These are phyloP conservation scores for Acanthamoeba lenticulata DNA, from an alignment of 208 protist genomes.

Conservation along the genomic window DNA sequence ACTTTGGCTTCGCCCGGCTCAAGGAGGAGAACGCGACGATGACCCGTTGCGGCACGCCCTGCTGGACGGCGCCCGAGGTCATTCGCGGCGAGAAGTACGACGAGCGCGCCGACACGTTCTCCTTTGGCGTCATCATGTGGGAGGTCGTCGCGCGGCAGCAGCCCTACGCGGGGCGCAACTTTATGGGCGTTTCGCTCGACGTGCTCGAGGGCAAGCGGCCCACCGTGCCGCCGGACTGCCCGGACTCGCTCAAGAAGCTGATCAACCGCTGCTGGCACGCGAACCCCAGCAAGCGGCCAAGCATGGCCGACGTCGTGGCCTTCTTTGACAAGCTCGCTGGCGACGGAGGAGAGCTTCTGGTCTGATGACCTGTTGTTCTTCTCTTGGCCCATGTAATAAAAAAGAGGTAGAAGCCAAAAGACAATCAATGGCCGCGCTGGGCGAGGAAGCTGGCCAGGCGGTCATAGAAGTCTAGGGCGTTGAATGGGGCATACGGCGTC, in stretches of 20 bases:
- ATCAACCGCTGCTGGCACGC: neutral
- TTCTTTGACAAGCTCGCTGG: too few relatives aligned
- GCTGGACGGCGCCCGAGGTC: neutral
- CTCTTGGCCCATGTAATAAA: too few relatives aligned
- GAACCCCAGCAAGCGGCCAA: neutral
- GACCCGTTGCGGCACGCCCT: neutral
- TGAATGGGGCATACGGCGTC: constrained; percentile 10
- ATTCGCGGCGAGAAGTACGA: too few relatives aligned
- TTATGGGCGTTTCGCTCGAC: neutral
- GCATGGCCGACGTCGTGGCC: neutral
- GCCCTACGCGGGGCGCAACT: neutral
- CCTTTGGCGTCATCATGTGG: too few relatives aligned
- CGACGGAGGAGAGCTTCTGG: too few relatives aligned
- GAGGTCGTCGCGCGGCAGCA: neutral
- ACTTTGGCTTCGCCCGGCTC: neutral
- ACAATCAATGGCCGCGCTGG: constrained; percentile 36
- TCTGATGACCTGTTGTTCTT: too few relatives aligned
- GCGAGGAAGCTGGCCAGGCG: constrained; percentile 44
- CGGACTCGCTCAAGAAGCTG: neutral
- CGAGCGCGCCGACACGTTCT: too few relatives aligned
- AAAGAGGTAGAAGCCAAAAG: too few relatives aligned
- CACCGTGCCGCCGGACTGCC: neutral
- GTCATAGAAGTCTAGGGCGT: constrained; percentile 40
- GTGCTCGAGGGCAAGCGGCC: constrained; percentile 6
- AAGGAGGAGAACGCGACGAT: neutral